Evolutionary conservation across 108 stramenopile genomes (phyloP).

Genomic region (Skeletonema tropicum): DNA sequence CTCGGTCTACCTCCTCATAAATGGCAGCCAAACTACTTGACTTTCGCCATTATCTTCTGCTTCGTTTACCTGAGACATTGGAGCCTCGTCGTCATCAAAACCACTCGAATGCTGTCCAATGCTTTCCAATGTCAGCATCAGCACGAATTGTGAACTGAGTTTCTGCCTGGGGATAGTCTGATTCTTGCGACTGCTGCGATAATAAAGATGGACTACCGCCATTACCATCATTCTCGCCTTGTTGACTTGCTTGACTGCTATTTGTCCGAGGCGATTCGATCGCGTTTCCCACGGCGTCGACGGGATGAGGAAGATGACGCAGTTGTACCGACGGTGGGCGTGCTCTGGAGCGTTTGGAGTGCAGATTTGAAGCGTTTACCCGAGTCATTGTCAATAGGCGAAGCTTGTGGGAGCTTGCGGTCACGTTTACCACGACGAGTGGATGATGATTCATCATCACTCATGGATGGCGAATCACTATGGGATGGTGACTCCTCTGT

Average conservation of each 20-base stretch:
- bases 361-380: constrained; percentile 9
- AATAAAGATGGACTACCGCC: background rate
- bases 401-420: background rate
- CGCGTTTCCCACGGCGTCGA: constrained; percentile 5
- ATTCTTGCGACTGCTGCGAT: background rate
- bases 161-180: constrained; percentile 11
- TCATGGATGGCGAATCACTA: background rate
- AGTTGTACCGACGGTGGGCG: background rate
- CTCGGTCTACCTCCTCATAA: constrained; percentile 4
- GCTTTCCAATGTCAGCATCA: constrained; percentile 16
- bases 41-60: constrained; percentile 37
- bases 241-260: background rate
- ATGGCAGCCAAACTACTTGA: constrained; percentile 43
- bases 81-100: constrained; percentile 17
- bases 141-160: constrained; percentile 17
- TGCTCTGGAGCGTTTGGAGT: background rate
- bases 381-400: background rate
- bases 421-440: constrained; percentile 17
- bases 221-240: background rate
- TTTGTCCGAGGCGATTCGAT: background rate
- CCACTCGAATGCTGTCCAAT: background rate
- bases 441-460: constrained; percentile 1
- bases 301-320: background rate
- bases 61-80: constrained; percentile 32
- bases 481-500: background rate